Base-by-base conservation (phyloP, 768 basidiomycete species). In the Hydnomerulius pinastri region DNA sequence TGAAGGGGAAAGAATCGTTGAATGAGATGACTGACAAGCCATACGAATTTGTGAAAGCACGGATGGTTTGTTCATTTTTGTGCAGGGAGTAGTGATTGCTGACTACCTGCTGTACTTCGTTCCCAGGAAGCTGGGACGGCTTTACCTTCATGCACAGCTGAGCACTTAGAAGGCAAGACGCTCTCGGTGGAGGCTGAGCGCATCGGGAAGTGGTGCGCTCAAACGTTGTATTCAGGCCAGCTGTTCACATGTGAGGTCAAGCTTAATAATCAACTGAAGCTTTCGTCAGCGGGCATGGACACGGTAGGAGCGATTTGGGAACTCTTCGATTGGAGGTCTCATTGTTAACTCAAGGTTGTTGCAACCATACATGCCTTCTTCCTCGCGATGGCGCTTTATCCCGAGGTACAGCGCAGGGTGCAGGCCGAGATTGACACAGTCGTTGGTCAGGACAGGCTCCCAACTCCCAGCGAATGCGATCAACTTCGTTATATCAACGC, bases 351-450 rank as follows among this genome's bases (percentile, higher is more conserved):
- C 30, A 57, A 54, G 53, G 65, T 69, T 0, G 61, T 69, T 12
- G 54, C 66, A 15, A 56, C 60, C 0, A 53, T 72, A 12, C 50
- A 54, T 10, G 63, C 59, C 1, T 72, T 71, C 50, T 63, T 74
- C 32, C 47, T 72, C 3, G 64, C 58, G 4, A 66, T 73, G 45
- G 51, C 67, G 1, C 49, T 64, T 10, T 50, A 66, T 38, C 72
- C 68, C 1, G 62, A 70, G 4, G 62, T 66, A 8, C 57, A 69
- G 8, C 56, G 53, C 29, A 68, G 59, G 38, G 72, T 70, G 3
- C 72, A 74, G 43, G 53, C 36, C 4, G 68, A 74, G 43, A 57
- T 76, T 4, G 73, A 73, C 49, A 38, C 55, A 21, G 65, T 72
- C 8, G 33, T 72, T 6, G 65, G 69, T 15, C 44, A 51, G 5